Evolutionary conservation across 768 basidiomycete species (phyloP), one percentile per base, ranked within the genome.

Genomic region (Cubamyces sp.): DNA sequence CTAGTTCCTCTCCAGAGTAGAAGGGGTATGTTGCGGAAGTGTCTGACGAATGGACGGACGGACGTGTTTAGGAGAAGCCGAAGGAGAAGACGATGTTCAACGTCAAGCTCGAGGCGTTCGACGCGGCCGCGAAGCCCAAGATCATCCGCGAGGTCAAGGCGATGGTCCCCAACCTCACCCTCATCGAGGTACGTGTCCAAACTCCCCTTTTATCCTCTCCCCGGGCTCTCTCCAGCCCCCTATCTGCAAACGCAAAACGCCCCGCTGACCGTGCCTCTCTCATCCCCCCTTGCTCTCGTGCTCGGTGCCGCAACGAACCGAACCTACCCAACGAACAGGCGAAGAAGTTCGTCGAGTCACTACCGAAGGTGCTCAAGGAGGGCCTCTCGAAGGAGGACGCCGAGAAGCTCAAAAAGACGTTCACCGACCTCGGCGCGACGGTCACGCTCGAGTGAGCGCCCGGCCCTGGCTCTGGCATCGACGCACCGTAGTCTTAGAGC

Each of bases 1-100:
- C 21, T 16, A 23, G 12, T 30, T 9, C 40, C 53, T 57, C 66
- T 46, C 21, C 16, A 12, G 3, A 18, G 3, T 25, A 53, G 25
- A 14, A 7, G 7, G 16, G 16, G 19, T 25, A 11, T 18, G 30
- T 28, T n/a, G 4, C 15, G 37, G 14, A 43, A 43, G 28, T 48
- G 39, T 23, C 48, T 60, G 21, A 54, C 37, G 8, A 14, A 8
- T 1, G n/a, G 41, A 16, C 25, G 37, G 30, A 2, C 15, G 3
- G 21, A 2, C n/a, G 26, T 51, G 30, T 28, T 11, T 64, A 94
- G 88, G 94, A 94, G 75, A 97, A 96, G 72, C 95, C 95, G 51
- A 98, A 97, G 79, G 97, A 98, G 81, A 98, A 98, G 87, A 97
- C 95, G 18, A 83, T 96, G 37, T 99, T 99, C 79, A 96, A 88